Conservation (phyloP, 208 protist genomes). For the Angomonas deanei region DNA sequence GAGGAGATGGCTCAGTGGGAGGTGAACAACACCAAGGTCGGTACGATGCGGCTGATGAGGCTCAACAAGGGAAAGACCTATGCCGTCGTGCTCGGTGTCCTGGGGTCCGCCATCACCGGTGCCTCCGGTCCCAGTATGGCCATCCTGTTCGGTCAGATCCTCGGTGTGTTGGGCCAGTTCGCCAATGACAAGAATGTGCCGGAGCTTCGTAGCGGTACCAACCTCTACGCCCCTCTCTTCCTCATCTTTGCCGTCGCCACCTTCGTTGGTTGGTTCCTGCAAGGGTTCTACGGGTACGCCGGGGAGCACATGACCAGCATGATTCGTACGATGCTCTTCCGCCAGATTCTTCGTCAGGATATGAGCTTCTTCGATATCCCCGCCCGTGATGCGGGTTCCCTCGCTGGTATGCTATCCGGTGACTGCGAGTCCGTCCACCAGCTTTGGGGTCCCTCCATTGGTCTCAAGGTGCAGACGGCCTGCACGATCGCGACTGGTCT, state of each 20-base stretch:
- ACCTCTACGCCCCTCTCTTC: conserved; percentile 47
- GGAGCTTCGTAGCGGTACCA: conserved; percentile 26
- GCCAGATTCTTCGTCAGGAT: conserved; percentile 74
- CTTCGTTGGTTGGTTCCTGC: conserved; percentile 41
- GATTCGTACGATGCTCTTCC: conserved; percentile 56
- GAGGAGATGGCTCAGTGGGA: conserved; percentile 59
- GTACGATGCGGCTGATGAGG: conserved; percentile 31
- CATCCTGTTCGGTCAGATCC: conserved; percentile 45
- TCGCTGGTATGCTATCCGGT: conserved; percentile 71
- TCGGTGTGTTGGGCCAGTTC: conserved; percentile 34
- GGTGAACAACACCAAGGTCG: conserved; percentile 28
- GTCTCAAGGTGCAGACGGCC: conserved; percentile 40
- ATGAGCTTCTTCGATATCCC: conserved; percentile 84
- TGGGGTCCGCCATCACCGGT: conserved; percentile 45
- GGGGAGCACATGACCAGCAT: conserved; percentile 64
- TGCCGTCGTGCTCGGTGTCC: conserved; percentile 35
- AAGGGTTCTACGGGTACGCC: conserved; percentile 66
- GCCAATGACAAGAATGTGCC: conserved; percentile 16
- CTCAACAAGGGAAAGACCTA: conserved; percentile 29
- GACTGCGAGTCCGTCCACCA: conserved; percentile 80
- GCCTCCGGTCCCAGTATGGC: conserved; percentile 23
- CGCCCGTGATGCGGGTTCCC: conserved; percentile 51
- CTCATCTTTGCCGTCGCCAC: conserved; percentile 24
- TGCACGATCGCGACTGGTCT: conserved; percentile 43
- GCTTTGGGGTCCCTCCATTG: conserved; percentile 64